Percentiles rank a stretch among this genome's conserved stretches.
Conservation (phyloP, 164 flowering plant species). For the Liriodendron chinense region DNA sequence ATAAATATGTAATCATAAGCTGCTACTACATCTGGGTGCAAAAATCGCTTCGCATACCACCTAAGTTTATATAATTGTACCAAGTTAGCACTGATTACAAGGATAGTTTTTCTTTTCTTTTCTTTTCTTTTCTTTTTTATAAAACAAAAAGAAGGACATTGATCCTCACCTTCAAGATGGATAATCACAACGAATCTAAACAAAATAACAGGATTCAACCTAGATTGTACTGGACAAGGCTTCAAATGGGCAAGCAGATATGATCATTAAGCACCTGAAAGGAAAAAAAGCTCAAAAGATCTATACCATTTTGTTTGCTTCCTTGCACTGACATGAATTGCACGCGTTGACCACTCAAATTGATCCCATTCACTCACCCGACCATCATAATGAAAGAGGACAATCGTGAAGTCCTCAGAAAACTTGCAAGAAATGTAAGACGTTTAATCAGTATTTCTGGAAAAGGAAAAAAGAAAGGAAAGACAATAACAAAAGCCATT, state of each 20-base stretch:
- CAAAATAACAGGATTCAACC: not conserved
- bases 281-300: not conserved
- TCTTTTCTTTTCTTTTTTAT: no score
- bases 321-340: conserved; percentile 75
- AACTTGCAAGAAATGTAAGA: conserved; percentile 46
- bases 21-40: conserved; percentile 91
- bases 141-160: not conserved
- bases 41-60: conserved; percentile 99
- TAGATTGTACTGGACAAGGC: not conserved
- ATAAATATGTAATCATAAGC: conserved; percentile 96
- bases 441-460: not conserved
- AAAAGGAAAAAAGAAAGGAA: not conserved
- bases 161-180: not conserved
- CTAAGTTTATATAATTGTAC: conserved; percentile 25
- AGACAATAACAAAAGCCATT: not conserved
- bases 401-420: conserved; percentile 70
- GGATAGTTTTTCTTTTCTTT: not conserved
- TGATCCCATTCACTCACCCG: conserved; percentile 89
- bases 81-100: not conserved
- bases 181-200: not conserved
- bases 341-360: conserved; percentile 90
- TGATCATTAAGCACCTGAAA: not conserved
- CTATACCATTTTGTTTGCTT: conserved; percentile 92
- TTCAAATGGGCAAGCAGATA: not conserved
- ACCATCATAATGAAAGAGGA: conserved; percentile 98